A percentile compares a stretch with the other conserved stretches of the same genome.
These are phyloP conservation scores for Penicillium crystallinum DNA, from an alignment of 495 filamentous ascomycete genomes.

Conservation along the genomic window DNA sequence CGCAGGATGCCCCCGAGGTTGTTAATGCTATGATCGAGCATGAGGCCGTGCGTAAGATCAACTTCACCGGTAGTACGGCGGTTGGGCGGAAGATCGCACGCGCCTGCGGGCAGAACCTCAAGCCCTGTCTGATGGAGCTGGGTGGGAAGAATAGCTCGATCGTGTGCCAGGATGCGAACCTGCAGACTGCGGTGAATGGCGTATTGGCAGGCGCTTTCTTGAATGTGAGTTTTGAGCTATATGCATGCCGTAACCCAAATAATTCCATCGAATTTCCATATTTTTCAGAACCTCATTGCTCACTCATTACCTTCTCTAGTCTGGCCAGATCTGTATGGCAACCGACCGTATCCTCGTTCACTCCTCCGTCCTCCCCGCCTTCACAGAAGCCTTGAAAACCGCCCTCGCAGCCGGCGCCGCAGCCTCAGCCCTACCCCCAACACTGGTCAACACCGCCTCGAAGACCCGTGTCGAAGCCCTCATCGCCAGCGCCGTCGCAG, in stretches of 20 bases:
- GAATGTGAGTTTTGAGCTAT: conserved; percentile 29
- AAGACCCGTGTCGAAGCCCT: conserved; percentile 62
- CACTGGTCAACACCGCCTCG: conserved; percentile 55
- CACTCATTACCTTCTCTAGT: conserved; percentile 25
- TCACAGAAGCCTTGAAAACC: conserved; percentile 41
- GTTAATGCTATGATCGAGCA: conserved; percentile 54
- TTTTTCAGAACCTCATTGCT: background rate
- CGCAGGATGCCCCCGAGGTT: conserved; percentile 49
- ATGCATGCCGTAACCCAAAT: background rate
- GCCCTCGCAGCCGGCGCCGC: conserved; percentile 45
- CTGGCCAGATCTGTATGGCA: conserved; percentile 86
- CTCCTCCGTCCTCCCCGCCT: conserved; percentile 55
- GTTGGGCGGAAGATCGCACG: conserved; percentile 54
- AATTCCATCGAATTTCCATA: background rate
- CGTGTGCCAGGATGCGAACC: conserved; percentile 53
- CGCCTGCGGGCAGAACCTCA: conserved; percentile 47
- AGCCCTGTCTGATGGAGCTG: conserved; percentile 58
- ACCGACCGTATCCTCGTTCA: conserved; percentile 85
- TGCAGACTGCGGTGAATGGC: conserved; percentile 46
- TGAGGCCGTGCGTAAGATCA: conserved; percentile 53
- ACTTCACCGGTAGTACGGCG: conserved; percentile 55
- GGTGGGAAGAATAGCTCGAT: conserved; percentile 58
- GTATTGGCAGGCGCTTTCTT: conserved; percentile 48
- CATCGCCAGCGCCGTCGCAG: conserved; percentile 53
- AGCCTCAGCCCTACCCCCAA: conserved; percentile 42